A percentile compares a stretch with the other conserved stretches of the same genome.
phyloP scores from a whole-genome alignment of 768 basidiomycete species.

The Leccinum subgranulosum region DNA sequence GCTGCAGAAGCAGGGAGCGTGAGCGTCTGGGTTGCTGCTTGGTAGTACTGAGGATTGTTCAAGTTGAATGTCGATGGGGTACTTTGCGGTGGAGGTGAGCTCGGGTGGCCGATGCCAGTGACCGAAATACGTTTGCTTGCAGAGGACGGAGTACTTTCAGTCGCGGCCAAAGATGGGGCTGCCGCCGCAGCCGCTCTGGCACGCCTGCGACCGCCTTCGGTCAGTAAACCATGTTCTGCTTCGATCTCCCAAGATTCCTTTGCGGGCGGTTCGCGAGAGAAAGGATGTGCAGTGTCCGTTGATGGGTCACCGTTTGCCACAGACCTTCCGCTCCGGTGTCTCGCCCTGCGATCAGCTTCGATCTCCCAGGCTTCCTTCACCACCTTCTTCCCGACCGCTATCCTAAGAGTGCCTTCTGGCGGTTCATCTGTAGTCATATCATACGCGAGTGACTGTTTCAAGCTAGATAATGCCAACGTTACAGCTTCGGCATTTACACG shows the following conservation, averaged over 20 bases:
- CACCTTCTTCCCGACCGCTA: conserved; percentile 68
- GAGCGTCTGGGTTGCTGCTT: conserved; percentile 52
- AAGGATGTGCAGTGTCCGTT: neutral
- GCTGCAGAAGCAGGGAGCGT: conserved; percentile 61
- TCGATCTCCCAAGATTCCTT: conserved; percentile 83
- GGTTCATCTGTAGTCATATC: conserved; percentile 55
- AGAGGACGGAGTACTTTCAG: neutral
- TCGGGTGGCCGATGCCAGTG: conserved; percentile 24
- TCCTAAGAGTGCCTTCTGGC: conserved; percentile 46
- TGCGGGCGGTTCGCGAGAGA: conserved; percentile 29
- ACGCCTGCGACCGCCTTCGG: conserved; percentile 69
- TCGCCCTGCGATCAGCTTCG: conserved; percentile 58
- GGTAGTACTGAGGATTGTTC: conserved; percentile 59
- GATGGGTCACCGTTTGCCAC: conserved; percentile 16
- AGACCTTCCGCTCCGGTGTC: conserved; percentile 37
- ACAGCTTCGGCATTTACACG: conserved; percentile 48
- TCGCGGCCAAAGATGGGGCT: conserved; percentile 32
- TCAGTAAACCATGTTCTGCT: conserved; percentile 69
- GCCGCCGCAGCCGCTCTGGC: conserved; percentile 45
- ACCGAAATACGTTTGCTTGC: conserved; percentile 16
- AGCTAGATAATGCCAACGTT: conserved; percentile 40
- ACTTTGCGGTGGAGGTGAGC: conserved; percentile 22
- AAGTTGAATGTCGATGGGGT: conserved; percentile 33
- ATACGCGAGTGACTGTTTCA: conserved; percentile 52
- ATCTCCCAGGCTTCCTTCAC: conserved; percentile 79